Base-by-base conservation (phyloP, 2,329 filamentous ascomycete species). In the Diaporthe sp. region DNA sequence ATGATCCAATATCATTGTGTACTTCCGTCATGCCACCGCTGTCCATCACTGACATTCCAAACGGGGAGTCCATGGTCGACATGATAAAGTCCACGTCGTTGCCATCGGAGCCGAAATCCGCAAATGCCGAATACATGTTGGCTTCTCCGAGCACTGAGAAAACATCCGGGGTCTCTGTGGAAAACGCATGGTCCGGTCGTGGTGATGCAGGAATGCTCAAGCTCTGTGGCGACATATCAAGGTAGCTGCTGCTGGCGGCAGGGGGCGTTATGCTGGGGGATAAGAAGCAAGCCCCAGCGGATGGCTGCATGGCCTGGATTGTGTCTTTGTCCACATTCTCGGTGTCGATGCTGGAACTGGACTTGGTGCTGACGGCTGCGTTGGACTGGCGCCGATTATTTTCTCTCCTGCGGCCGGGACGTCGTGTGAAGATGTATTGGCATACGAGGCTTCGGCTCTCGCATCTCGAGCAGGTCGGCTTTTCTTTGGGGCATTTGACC, bases 381-480 rank as follows among this genome's bases (percentile, higher is more conserved):
- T 60, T 38, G 35, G 35, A 25, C n/a, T 40, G 57, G 3, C 57
- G 33, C 6, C 13, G 10, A 17, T 15, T 10, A 9, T 9, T 5
- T 3, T 60, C 35, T 28, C 58, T 35, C 10, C 58, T 42, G 15
- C 58, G 58, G 3, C 58, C 58, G 7, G 58, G 58, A 19, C 58
- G 58, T 8, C 58, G 58, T 10, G 38, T 61, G 12, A 61, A 42
- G 12, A 42, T 6, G 10, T 61, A 61, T 12, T 61, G 35, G 8
- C 58, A 61, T 5, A 38, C 13, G 15, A 30, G n/a, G 15, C n/a
- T 42, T 6, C 58, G 58, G n/a, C 58, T 42, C 28, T 42, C 35
- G 15, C 83, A 84, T 61, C 82, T 78, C 17, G 80, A 78, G 61
- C 83, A 84, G 22, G 77, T 76, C 40, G 82, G 82, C 71, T 81